Evolutionary conservation across 192 early-diverging fungal species (phyloP).

Genomic region (Thoreauomyces humboldtii): DNA sequence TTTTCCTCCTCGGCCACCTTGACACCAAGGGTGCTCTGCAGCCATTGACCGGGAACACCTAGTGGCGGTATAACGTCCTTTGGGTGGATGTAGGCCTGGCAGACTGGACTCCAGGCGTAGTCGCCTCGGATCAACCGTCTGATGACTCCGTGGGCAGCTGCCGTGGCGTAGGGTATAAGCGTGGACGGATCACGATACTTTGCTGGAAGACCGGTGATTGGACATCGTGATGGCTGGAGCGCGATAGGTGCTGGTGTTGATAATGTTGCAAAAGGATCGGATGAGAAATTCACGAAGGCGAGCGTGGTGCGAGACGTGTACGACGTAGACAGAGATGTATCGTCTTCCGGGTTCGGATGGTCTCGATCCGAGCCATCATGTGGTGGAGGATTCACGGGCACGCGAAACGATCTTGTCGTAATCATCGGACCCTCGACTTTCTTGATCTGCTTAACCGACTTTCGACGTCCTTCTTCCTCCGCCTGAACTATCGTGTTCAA

Average conservation of each 20-base stretch:
- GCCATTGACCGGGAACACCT: constrained; percentile 6
- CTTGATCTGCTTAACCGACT: not conserved
- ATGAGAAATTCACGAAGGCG: constrained; percentile 11
- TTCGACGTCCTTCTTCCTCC: constrained; percentile 21
- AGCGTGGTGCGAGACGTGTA: too few species aligned
- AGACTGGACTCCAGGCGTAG: constrained; percentile 52
- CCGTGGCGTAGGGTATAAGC: constrained; percentile 58
- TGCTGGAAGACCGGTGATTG: constrained; percentile 60
- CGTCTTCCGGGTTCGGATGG: too few species aligned
- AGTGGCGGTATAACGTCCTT: constrained; percentile 2
- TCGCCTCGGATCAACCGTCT: constrained; percentile 43
- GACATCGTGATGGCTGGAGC: constrained; percentile 37
- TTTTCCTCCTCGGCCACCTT: too few species aligned
- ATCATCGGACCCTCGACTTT: constrained; percentile 28
- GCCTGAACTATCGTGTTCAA: constrained; percentile 13
- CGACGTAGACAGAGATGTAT: too few species aligned
- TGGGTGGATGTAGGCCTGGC: constrained; percentile 30
- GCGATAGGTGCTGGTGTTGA: too few species aligned
- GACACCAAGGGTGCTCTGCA: constrained; percentile 21
- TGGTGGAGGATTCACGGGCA: too few species aligned
- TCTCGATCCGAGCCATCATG: too few species aligned
- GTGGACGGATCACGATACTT: constrained; percentile 60
- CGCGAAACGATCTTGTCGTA: constrained; percentile 22
- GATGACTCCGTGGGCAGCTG: constrained; percentile 54
- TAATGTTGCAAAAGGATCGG: constrained; percentile 23